Conservation (phyloP, 345 rosid species). For the Reutealis trisperma region DNA sequence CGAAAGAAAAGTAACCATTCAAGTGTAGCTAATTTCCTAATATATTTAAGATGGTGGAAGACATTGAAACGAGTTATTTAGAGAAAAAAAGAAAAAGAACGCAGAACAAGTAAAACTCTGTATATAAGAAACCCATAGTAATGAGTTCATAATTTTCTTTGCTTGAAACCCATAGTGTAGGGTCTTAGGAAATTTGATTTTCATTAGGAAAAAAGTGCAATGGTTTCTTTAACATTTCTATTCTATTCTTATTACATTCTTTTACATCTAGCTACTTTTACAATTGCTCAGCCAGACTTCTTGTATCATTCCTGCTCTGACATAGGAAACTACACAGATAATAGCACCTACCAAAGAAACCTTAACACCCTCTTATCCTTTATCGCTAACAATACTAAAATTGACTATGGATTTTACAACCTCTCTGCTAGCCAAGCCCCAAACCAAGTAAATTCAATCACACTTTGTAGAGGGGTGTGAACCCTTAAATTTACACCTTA, state of each 20-base stretch:
- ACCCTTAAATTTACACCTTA: too few species aligned
- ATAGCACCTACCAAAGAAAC: background rate
- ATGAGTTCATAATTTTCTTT: too few species aligned
- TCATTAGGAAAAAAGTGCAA: too few species aligned
- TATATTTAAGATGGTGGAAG: too few species aligned
- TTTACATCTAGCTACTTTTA: background rate
- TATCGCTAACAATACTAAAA: constrained; percentile 20
- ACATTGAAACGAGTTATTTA: too few species aligned
- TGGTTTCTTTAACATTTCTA: background rate
- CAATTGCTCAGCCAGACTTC: background rate
- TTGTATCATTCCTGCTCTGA: background rate
- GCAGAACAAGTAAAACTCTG: too few species aligned
- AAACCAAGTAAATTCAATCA: constrained; percentile 23
- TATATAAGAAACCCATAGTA: too few species aligned
- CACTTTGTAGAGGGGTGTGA: constrained; percentile 16
- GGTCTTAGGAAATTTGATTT: too few species aligned
- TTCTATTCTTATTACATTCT: background rate
- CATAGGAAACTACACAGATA: background rate
- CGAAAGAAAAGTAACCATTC: too few species aligned
- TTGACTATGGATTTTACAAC: constrained; percentile 26
- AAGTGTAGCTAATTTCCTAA: too few species aligned
- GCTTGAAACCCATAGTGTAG: too few species aligned
- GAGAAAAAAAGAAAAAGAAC: too few species aligned
- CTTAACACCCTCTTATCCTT: constrained; percentile 5
- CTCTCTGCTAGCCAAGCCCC: constrained; percentile 21